These are phyloP conservation scores for Cytospora paraplurivora DNA, from an alignment of 2,329 filamentous ascomycete species.

Conservation along the genomic window DNA sequence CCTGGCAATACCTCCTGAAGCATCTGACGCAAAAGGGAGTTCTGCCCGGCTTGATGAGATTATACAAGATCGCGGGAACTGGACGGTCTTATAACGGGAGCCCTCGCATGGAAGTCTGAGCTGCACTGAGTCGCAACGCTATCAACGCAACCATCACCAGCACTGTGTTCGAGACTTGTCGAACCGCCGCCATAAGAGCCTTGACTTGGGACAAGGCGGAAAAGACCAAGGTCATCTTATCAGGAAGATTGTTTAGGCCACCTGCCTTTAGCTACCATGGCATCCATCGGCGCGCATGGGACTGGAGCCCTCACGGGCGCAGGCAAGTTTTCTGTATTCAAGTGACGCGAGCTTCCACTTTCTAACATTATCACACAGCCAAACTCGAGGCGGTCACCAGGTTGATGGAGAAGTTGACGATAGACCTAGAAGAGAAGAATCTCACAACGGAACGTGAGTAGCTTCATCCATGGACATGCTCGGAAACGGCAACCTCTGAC, in stretches of 20 bases:
- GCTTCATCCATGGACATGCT: neutral
- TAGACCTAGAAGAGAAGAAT: slow-evolving; percentile 62
- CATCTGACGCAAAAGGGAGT: neutral
- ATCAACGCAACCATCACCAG: neutral
- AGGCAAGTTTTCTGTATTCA: slow-evolving; percentile 40
- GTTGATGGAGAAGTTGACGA: slow-evolving; percentile 62
- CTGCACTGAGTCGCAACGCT: neutral
- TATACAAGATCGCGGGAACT: slow-evolving; percentile 1
- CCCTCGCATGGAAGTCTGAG: neutral
- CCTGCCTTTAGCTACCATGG: slow-evolving; percentile 17
- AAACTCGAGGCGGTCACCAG: slow-evolving; percentile 70
- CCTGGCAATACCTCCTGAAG: slow-evolving; percentile 18
- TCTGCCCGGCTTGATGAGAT: neutral
- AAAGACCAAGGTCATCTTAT: neutral
- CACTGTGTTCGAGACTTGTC: neutral
- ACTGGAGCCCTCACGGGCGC: slow-evolving; percentile 39
- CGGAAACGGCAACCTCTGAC: slow-evolving; percentile 23
- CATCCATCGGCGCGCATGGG: slow-evolving; percentile 19
- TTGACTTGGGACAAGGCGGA: neutral
- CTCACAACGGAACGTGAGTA: slow-evolving; percentile 62
- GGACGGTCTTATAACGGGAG: neutral
- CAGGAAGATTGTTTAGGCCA: neutral
- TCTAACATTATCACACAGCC: slow-evolving; percentile 43
- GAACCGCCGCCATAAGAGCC: neutral
- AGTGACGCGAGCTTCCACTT: neutral